These are phyloP conservation scores for Fusarium annulatum DNA, from an alignment of 2,329 filamentous ascomycete genomes.

Conservation along the genomic window DNA sequence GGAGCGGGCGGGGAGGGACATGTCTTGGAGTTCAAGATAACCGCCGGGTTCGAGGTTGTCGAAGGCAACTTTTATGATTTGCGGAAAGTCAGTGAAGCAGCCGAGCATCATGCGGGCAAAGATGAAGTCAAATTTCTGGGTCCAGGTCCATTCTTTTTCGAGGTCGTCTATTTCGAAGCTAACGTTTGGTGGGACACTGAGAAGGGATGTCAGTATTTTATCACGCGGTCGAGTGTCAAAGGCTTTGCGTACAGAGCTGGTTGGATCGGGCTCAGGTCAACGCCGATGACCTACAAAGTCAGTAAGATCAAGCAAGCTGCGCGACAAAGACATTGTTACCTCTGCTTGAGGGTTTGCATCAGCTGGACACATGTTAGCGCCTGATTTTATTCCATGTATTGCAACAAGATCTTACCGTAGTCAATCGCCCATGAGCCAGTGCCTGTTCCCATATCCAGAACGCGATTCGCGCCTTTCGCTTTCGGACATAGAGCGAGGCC, in stretches of 20 bases:
- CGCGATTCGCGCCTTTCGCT: not conserved
- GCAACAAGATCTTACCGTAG: not conserved
- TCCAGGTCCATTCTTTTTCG: slow-evolving; percentile 31
- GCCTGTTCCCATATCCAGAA: not conserved
- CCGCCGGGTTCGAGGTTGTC: slow-evolving; percentile 30
- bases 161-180: slow-evolving; percentile 27
- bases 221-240: too few relatives aligned
- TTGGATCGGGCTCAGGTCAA: slow-evolving; percentile 33
- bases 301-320: not conserved
- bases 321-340: not conserved
- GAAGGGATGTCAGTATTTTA: not conserved
- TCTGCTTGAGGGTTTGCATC: not conserved
- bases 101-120: slow-evolving; percentile 20
- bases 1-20: slow-evolving; percentile 14
- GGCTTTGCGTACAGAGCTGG: slow-evolving; percentile 13
- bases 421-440: not conserved
- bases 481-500: not conserved
- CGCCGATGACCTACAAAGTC: slow-evolving; percentile 17
- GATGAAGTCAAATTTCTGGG: slow-evolving; percentile 21
- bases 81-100: not conserved
- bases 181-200: slow-evolving; percentile 19
- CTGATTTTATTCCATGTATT: not conserved
- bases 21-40: slow-evolving; percentile 26
- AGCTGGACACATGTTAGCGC: not conserved
- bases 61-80: not conserved